Evolutionary conservation across 1,284 basidiomycete species (phyloP), one percentile per base, ranked within the genome.

Genomic region (Tilletia walkeri): DNA sequence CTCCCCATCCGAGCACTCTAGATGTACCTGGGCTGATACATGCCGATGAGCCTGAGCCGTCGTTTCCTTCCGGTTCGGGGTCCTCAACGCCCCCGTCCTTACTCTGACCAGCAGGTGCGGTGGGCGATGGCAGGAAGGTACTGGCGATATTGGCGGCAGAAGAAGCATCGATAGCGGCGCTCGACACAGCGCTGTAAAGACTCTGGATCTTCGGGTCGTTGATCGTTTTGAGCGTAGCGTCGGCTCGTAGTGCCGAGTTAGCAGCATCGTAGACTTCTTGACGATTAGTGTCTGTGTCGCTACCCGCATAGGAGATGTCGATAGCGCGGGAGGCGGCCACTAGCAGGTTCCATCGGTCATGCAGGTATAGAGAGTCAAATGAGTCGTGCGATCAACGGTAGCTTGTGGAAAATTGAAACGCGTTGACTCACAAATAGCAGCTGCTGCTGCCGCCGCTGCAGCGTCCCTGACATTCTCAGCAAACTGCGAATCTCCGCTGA

Each of bases 1-100:
- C 54, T 56, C 54, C 54, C 54, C 54, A 56, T 30, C 54, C 54
- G 20, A 56, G 34, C 24, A 56, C 54, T 34, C 54, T 20, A 24
- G 54, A 30, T 12, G n/a, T 30, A 10, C 54, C 20, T 12, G 54
- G 54, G 12, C 20, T n/a, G 4, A 56, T n/a, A 24, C 54, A 53
- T 7, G 50, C 54, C 10, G 54, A 20, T 34, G 54, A 24, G 14
- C 54, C 54, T 10, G 50, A 24, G n/a, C 30, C 50, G 50, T 53
- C 18, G 50, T 24, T 18, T 18, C 30, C 16, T n/a, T 18, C n/a
- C n/a, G n/a, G n/a, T 7, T 53, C 50, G 50, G 50, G 50, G 30
- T 53, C 50, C 16, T 53, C n/a, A 18, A n/a, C n/a, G n/a, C 50
- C 50, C 7, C 50, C 50, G 50, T 53, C 50, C 7, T 24, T 53